Base-by-base conservation (phyloP, 2,329 filamentous ascomycete genomes). In the Pyrenophora tritici-repentis region DNA sequence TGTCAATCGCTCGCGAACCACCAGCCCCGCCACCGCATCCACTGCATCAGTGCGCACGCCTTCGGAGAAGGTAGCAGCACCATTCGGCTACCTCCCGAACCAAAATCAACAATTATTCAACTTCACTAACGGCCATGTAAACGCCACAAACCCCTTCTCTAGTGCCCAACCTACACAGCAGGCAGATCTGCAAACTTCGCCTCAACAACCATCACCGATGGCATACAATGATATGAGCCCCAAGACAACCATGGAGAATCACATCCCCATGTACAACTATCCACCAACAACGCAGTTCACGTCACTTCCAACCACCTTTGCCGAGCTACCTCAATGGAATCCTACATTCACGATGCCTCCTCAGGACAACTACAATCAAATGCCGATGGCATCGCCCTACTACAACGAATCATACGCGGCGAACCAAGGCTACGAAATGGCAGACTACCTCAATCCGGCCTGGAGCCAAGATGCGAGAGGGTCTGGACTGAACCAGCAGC, bases 401-500 rank as follows among this genome's bases (percentile, higher is more conserved):
- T 72, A 68, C 50, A 73, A 73, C 47, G 67, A 72, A 47, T 58
- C 56, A 16, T 73, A 71, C 39, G 68, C 66, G 5, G 68, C 68
- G 8, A 64, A 71, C 20, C 68, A 72, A 42, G 70, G 69, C 3
- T 73, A 70, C 37, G 64, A 71, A 24, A 65, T 73, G 57, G 66
- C 65, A 1, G 71, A 74, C 71, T 78, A 66, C 64, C 75, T 56
- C 71, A 82, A 83, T 67, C 82, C 80, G 52, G 85, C 84, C 63
- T 90, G 86, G 58, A 89, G 81, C 37, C 58, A 65, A 34, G 65
- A 69, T 26, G 56, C 62, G 6, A 55, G 71, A 41, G 65, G 65
- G 4, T 64, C 65, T 18, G 80, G 80, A 52, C 77, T 95, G 26
- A 92, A 86, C 52, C 87, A 91, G 57, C 84, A 90, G 65, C 90